Percentiles rank a stretch among this genome's conserved stretches.
phyloP scores from a whole-genome alignment of 208 protist genomes.

The Histomonas meleagridis region DNA sequence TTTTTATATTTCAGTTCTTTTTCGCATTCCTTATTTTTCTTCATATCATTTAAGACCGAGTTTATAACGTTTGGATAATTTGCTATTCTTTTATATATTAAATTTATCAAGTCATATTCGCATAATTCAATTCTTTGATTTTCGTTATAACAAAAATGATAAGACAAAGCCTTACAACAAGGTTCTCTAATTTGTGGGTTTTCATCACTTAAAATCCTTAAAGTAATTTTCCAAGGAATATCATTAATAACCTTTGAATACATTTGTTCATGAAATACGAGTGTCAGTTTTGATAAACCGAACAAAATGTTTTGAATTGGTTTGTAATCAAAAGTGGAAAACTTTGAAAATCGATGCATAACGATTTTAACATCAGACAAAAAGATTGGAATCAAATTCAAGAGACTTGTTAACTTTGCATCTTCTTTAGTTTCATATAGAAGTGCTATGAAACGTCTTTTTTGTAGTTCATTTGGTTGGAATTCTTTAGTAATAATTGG shows the following conservation, averaged over 20 bases:
- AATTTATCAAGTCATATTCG: neutral
- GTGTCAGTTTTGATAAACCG: neutral
- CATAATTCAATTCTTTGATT: neutral
- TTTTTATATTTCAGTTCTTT: neutral
- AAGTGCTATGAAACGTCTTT: neutral
- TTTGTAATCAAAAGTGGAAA: neutral
- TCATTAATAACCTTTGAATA: neutral
- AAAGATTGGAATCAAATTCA: neutral
- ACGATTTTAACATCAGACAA: neutral
- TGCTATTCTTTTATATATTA: neutral
- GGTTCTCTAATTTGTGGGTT: neutral
- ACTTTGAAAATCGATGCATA: neutral
- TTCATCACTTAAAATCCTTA: neutral
- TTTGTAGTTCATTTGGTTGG: neutral
- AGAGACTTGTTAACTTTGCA: neutral
- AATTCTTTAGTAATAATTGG: neutral
- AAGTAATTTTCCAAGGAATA: neutral
- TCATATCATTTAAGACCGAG: neutral
- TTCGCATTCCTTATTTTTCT: neutral
- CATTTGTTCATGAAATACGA: neutral
- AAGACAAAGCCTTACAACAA: neutral
- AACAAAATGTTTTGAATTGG: neutral
- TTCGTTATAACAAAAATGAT: neutral
- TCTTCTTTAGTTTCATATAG: neutral
- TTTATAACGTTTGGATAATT: neutral